A percentile compares a stretch with the other conserved stretches of the same genome.
Evolutionary conservation across 768 basidiomycete species (phyloP).

Genomic region (Sporobolomyces roseus): DNA sequence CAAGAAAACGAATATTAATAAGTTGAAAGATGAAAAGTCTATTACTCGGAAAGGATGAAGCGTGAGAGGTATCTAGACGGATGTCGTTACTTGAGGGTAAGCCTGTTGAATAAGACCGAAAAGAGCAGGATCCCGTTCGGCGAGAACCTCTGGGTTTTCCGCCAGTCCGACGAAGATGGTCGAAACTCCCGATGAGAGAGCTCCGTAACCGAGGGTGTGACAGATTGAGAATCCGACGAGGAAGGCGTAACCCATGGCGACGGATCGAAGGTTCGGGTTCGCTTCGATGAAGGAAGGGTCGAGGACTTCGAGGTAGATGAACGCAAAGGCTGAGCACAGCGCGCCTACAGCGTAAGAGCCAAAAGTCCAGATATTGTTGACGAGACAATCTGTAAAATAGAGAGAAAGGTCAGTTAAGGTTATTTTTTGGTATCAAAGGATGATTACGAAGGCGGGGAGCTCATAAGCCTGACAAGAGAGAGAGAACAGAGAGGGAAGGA

Average conservation of each 20-base stretch:
- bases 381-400: constrained; percentile 28
- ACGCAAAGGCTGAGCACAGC: constrained; percentile 37
- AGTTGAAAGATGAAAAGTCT: no score
- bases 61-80: constrained; percentile 7
- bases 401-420: neutral
- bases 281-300: constrained; percentile 33
- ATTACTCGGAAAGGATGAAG: neutral
- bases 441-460: no score
- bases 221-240: constrained; percentile 44
- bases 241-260: constrained; percentile 36
- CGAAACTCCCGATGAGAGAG: constrained; percentile 27
- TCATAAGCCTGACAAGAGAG: no score
- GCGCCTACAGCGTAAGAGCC: constrained; percentile 36
- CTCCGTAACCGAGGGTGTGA: constrained; percentile 42
- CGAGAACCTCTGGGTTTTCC: constrained; percentile 41
- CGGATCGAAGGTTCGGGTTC: constrained; percentile 26
- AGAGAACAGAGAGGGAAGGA: no score
- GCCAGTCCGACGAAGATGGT: constrained; percentile 38
- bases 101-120: constrained; percentile 40
- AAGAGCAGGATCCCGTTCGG: constrained; percentile 41
- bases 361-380: constrained; percentile 44
- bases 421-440: no score
- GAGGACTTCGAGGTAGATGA: constrained; percentile 37
- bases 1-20: no score
- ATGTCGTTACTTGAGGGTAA: constrained; percentile 38